A percentile compares a stretch with the other conserved stretches of the same genome.
phyloP scores from a whole-genome alignment of 495 filamentous ascomycete species.

The Xylaria palmicola region DNA sequence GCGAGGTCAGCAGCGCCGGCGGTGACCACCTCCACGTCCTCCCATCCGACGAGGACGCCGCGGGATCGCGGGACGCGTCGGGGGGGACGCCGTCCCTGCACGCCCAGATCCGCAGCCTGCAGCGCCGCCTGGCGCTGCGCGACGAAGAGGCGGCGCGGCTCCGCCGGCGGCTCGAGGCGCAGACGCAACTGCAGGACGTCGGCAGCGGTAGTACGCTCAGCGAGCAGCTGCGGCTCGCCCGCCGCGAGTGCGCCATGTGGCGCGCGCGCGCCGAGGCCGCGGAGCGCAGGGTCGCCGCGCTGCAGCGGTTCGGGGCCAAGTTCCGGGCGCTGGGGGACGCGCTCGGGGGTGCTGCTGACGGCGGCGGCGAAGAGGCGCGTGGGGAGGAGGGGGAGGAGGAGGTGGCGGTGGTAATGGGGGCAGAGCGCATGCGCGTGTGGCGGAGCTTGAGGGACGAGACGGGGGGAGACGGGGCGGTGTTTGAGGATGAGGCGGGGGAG shows the following conservation, averaged over 20 bases:
- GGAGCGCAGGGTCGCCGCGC: conserved; percentile 44
- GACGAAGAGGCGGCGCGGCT: conserved; percentile 43
- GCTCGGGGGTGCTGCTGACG: neutral
- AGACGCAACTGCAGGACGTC: conserved; percentile 36
- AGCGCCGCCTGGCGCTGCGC: conserved; percentile 38
- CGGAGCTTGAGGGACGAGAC: neutral
- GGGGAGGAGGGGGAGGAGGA: neutral
- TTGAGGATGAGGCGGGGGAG: neutral
- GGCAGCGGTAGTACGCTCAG: conserved; percentile 42
- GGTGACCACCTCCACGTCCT: too few relatives aligned
- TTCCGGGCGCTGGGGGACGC: conserved; percentile 25
- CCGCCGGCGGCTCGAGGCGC: conserved; percentile 40
- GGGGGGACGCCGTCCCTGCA: conserved; percentile 41
- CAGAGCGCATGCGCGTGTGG: neutral
- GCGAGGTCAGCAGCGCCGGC: conserved; percentile 6
- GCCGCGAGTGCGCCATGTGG: conserved; percentile 48
- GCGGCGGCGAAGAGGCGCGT: neutral
- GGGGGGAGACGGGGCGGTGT: neutral
- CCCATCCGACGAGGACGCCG: neutral
- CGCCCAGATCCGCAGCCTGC: conserved; percentile 44
- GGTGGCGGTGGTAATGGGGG: neutral
- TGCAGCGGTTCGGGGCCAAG: conserved; percentile 32
- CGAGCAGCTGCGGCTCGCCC: conserved; percentile 44
- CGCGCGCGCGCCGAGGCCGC: conserved; percentile 49
- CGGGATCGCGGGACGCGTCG: conserved; percentile 15